A percentile compares a stretch with the other conserved stretches of the same genome.
phyloP scores from a whole-genome alignment of 1,284 basidiomycete species.

The Sphagnurus paluster region DNA sequence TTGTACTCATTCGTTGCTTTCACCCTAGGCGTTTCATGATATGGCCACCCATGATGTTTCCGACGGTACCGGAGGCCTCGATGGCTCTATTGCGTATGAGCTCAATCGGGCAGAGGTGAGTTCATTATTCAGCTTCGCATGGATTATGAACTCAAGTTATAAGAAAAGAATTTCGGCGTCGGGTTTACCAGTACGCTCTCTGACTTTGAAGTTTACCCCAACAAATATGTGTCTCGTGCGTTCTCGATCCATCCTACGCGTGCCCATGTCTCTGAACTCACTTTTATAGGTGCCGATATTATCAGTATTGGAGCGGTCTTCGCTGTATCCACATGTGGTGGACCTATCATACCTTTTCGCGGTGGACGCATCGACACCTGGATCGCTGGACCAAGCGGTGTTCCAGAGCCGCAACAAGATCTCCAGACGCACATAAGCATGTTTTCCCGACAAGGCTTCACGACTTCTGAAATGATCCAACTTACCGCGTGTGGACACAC shows the following conservation, averaged over 20 bases:
- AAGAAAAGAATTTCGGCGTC: slow-evolving; percentile 25
- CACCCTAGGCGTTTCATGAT: slow-evolving; percentile 29
- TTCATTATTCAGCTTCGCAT: neutral
- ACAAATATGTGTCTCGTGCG: slow-evolving; percentile 40
- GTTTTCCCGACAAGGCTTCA: slow-evolving; percentile 30
- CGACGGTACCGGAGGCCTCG: slow-evolving; percentile 31
- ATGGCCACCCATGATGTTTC: slow-evolving; percentile 27
- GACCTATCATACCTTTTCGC: slow-evolving; percentile 30
- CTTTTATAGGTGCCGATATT: slow-evolving; percentile 26
- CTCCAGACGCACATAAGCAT: slow-evolving; percentile 23
- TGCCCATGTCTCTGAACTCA: slow-evolving; percentile 1
- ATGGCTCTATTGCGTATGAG: slow-evolving; percentile 34
- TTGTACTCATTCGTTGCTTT: neutral
- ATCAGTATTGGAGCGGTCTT: slow-evolving; percentile 29
- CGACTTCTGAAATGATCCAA: slow-evolving; percentile 31
- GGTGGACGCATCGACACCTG: slow-evolving; percentile 31
- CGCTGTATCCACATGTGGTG: slow-evolving; percentile 28
- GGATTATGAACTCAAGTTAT: slow-evolving; percentile 3
- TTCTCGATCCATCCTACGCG: slow-evolving; percentile 4
- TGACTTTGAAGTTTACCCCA: slow-evolving; percentile 40
- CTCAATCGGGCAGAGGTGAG: slow-evolving; percentile 25
- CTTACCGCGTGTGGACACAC: slow-evolving; percentile 34
- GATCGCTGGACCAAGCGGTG: slow-evolving; percentile 26
- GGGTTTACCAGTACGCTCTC: slow-evolving; percentile 30
- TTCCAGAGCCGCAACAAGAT: slow-evolving; percentile 30